Evolutionary conservation across 805 yeast genomes (phyloP).

Genomic region (Deakozyma indianensis): DNA sequence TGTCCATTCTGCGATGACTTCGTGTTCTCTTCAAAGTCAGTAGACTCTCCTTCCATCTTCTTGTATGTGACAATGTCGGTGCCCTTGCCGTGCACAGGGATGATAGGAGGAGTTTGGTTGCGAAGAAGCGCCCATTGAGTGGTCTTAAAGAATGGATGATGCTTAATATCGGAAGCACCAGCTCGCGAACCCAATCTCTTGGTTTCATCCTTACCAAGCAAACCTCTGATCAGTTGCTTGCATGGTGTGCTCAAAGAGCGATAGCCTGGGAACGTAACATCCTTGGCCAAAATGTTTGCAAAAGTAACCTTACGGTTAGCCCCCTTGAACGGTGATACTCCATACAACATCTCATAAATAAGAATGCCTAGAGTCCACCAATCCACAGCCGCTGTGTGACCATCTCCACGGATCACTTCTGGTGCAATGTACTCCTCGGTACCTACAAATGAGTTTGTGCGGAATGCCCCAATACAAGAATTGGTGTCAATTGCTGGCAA

Average conservation of each 20-base stretch:
- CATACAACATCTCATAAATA: conserved; percentile 86
- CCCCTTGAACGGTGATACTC: conserved; percentile 95
- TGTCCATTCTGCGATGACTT: conserved; percentile 3
- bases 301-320: conserved; percentile 78
- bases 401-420: conserved; percentile 91
- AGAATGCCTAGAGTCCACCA: conserved; percentile 99
- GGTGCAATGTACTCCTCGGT: conserved; percentile 99
- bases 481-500: conserved; percentile 77
- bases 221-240: conserved; percentile 62
- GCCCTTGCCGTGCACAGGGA: conserved; percentile 61
- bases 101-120: conserved; percentile 89
- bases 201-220: conserved; percentile 76
- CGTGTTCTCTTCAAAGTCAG: conserved; percentile 17
- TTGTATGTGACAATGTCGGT: conserved; percentile 28
- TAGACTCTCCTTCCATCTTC: conserved; percentile 17
- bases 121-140: conserved; percentile 92
- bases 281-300: conserved; percentile 71
- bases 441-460: conserved; percentile 97
- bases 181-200: conserved; percentile 81
- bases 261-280: conserved; percentile 46
- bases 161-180: conserved; percentile 91
- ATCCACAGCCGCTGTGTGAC: conserved; percentile 95
- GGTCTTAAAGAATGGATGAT: conserved; percentile 79
- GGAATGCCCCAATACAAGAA: conserved; percentile 86
- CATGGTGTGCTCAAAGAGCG: conserved; percentile 60